Evolutionary conservation across 2,329 filamentous ascomycete species (phyloP), one percentile per base, ranked within the genome.

Genomic region (Phoma sp.): DNA sequence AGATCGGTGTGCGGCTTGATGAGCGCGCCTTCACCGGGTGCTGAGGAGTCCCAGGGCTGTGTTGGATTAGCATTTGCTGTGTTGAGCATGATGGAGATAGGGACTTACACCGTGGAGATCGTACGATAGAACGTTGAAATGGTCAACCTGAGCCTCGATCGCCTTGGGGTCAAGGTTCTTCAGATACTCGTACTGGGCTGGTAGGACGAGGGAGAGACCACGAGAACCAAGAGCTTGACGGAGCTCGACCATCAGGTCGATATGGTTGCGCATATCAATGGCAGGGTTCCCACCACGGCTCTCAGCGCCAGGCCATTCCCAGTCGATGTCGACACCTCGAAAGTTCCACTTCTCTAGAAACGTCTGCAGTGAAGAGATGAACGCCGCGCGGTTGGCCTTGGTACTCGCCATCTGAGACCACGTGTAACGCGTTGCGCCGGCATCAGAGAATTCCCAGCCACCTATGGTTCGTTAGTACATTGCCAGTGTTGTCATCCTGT

Each of bases 81-180:
- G 9, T 33, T 2, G 22, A 13, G 36, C 6, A 15, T 47, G 21
- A 6, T 3, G 22, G 2, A 17, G 6, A 21, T 17, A 13, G 35
- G 32, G 7, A 58, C 58, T 61, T 35, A 54, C 51, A 27, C 80
- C 80, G 54, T 82, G 77, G 0, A 81, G 54, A 53, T 82, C 78
- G 55, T 81, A 81, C 0, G 71, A 70, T 71, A 82, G 78, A n/a
- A 82, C 33, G 51, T 80, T 82, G 58, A 80, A 74, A 59, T 67
- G 80, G 51, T 80, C 74, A 4, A 78, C 67, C 25, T 69, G 54
- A 7, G 61, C 44, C 19, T 60, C 56, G 7, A 70, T 53, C 19
- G 65, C 62, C 52, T 65, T 59, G 6, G 64, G 40, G 41, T 74
- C 65, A 24, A 73, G 64, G 24, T 61, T 47, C 25, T 62, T 53